phyloP scores from a whole-genome alignment of 495 filamentous ascomycete species.

The Penicillium parvum region DNA sequence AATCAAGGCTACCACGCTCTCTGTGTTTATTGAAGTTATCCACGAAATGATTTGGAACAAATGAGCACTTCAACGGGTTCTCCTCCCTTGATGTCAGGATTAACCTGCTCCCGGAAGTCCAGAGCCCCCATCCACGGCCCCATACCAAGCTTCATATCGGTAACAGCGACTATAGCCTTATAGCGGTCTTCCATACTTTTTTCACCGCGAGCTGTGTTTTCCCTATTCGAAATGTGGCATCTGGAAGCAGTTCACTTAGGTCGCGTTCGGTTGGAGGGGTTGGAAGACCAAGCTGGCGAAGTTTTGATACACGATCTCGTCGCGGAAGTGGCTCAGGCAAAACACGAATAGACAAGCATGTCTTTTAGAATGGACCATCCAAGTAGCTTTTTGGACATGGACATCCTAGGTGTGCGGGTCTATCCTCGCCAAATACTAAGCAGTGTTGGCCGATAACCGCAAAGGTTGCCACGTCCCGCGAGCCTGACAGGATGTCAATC shows the following conservation, averaged over 20 bases:
- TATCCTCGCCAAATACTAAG: too few species aligned
- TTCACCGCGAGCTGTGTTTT: neutral
- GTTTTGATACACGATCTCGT: neutral
- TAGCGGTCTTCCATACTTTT: neutral
- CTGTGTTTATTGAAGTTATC: too few species aligned
- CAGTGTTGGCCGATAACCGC: conserved; percentile 3
- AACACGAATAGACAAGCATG: neutral
- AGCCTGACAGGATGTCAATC: conserved; percentile 2
- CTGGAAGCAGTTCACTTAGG: neutral
- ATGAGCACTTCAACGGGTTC: neutral
- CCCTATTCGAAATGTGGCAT: neutral
- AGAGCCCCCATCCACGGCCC: neutral
- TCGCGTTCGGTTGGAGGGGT: neutral
- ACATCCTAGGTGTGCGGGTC: too few species aligned
- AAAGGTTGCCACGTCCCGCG: neutral
- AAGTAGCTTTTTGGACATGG: neutral
- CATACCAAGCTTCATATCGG: neutral
- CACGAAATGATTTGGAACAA: neutral
- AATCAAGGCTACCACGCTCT: too few species aligned
- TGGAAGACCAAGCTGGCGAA: neutral
- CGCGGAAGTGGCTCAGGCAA: too few species aligned
- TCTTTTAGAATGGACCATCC: neutral
- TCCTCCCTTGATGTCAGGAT: neutral
- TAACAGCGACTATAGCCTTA: neutral
- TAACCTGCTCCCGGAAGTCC: neutral